Conservation (phyloP, 2,329 filamentous ascomycete species). For the Thermothelomyces thermophilus region DNA sequence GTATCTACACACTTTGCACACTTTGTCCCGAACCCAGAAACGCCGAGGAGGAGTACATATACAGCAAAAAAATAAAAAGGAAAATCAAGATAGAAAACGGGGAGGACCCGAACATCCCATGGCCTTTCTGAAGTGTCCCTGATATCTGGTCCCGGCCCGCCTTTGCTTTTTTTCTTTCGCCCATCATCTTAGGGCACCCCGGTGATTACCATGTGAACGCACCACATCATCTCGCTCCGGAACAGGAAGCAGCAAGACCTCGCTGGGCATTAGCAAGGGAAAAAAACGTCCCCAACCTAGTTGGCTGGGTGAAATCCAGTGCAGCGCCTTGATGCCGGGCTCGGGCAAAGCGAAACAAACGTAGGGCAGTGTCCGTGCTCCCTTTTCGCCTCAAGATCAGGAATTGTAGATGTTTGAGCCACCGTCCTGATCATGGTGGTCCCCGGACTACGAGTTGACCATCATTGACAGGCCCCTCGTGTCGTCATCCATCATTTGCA, state of each 20-base stretch:
- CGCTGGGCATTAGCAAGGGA: neutral
- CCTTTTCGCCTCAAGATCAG: neutral
- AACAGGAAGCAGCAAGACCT: neutral
- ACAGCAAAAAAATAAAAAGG: neutral
- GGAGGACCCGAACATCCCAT: neutral
- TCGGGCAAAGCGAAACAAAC: neutral
- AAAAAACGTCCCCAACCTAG: neutral
- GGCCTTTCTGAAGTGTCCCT: neutral
- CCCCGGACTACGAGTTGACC: slow-evolving; percentile 21
- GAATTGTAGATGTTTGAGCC: neutral
- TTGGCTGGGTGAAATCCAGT: neutral
- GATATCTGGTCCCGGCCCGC: neutral
- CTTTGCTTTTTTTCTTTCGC: neutral
- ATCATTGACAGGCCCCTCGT: slow-evolving; percentile 22
- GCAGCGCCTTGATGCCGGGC: neutral
- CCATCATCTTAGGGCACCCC: neutral
- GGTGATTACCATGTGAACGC: neutral
- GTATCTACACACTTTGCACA: slow-evolving; percentile 10
- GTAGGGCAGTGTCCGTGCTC: too few relatives aligned
- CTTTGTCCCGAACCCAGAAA: slow-evolving; percentile 5
- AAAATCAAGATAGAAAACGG: neutral
- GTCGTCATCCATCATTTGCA: slow-evolving; percentile 28
- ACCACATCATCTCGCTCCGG: neutral
- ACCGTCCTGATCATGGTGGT: neutral
- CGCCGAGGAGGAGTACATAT: slow-evolving; percentile 9